Conservation (phyloP, 345 rosid genomes). For the Eutrema heterophyllum region DNA sequence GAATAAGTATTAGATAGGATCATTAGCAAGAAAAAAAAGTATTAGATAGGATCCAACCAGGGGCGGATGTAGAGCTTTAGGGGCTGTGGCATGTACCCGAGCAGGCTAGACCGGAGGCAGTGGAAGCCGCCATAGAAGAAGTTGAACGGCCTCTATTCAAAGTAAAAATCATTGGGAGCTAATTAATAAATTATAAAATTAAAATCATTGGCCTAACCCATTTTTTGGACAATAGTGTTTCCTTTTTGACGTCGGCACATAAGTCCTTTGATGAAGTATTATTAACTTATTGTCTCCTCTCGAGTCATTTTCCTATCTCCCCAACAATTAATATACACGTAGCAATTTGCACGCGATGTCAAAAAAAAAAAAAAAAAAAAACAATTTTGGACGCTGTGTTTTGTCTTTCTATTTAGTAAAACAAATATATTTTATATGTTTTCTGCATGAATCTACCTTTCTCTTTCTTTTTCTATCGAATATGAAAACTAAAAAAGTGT, state of each 20-base stretch:
- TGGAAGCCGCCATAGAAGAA: neutral
- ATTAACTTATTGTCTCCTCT: neutral
- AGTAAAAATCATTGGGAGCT: neutral
- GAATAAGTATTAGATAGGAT: too few relatives aligned
- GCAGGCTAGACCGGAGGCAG: neutral
- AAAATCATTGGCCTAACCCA: neutral
- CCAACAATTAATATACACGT: neutral
- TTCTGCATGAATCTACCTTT: neutral
- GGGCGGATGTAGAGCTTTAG: too few relatives aligned
- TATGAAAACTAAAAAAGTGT: neutral
- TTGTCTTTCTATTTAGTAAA: neutral
- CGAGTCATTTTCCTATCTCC: slow-evolving; percentile 8
- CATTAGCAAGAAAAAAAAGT: too few relatives aligned
- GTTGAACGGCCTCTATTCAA: too few relatives aligned
- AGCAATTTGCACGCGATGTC: neutral
- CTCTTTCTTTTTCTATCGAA: neutral
- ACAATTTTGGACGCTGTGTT: neutral
- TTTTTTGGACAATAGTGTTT: neutral
- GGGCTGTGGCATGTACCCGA: neutral
- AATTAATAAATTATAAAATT: neutral
- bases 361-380: too few relatives aligned
- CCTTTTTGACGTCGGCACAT: neutral
- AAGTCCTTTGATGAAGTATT: neutral
- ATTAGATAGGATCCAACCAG: neutral
- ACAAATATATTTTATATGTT: neutral